Evolutionary conservation across 257 asterid species (phyloP).

Genomic region (Salvia rosmarinus): DNA sequence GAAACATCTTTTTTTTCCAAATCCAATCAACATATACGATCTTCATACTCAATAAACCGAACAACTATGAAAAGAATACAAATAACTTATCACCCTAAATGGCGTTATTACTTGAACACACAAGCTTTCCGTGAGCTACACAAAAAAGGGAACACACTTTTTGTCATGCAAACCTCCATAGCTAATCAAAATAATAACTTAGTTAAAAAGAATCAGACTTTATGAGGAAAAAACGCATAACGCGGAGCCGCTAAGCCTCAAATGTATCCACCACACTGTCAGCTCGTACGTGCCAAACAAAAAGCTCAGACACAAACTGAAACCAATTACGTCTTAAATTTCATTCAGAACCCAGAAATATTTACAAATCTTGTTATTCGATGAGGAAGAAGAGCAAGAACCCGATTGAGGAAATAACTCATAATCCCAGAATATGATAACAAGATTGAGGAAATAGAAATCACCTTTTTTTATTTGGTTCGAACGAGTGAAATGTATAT

Average conservation of each 20-base stretch:
- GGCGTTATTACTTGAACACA: not conserved
- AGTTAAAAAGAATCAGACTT: not conserved
- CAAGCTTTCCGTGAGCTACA: too few species aligned
- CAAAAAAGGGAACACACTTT: too few species aligned
- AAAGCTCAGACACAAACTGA: not conserved
- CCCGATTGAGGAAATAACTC: constrained; percentile 16
- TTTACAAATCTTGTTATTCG: not conserved
- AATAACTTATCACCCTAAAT: not conserved
- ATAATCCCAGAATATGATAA: not conserved
- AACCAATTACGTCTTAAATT: not conserved
- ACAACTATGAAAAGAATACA: not conserved
- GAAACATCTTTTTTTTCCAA: not conserved
- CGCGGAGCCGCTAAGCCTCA: not conserved
- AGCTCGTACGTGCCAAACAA: not conserved
- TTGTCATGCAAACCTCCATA: too few species aligned
- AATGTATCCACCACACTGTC: not conserved
- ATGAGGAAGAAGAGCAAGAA: not conserved
- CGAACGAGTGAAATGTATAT: constrained; percentile 12
- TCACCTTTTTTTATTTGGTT: not conserved
- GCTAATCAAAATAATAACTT: not conserved
- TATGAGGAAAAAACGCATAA: not conserved
- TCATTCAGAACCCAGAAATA: not conserved
- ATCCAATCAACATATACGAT: constrained; percentile 10
- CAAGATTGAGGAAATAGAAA: not conserved
- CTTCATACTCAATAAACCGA: constrained; percentile 5